Evolutionary conservation across 2,329 filamentous ascomycete genomes (phyloP).

Genomic region (Lecanicillium sp.): DNA sequence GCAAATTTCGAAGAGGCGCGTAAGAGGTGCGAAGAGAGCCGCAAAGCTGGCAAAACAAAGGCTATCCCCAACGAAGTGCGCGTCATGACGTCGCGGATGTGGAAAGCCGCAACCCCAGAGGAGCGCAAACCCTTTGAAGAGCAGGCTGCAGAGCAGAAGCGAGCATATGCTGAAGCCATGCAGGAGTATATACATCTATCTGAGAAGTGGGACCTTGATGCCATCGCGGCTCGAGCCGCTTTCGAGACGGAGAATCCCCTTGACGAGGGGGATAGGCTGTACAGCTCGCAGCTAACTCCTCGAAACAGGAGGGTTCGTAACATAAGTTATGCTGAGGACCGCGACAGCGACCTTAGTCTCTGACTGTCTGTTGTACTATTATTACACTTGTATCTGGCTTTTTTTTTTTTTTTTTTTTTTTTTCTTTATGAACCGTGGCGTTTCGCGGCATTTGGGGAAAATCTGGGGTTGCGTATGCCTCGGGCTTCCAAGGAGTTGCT

Average conservation of each 20-base stretch:
- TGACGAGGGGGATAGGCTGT: constrained; percentile 17
- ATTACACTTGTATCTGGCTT: constrained; percentile 10
- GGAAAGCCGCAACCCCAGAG: constrained; percentile 67
- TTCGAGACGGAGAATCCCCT: constrained; percentile 47
- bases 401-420: constrained; percentile 9
- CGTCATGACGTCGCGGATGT: constrained; percentile 79
- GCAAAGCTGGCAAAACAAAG: constrained; percentile 53
- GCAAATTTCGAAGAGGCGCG: constrained; percentile 58
- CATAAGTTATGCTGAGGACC: constrained; percentile 29
- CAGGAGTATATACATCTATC: constrained; percentile 52
- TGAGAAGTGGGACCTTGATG: constrained; percentile 64
- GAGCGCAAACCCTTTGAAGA: constrained; percentile 72
- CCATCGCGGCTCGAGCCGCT: constrained; percentile 40
- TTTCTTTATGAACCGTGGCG: constrained; percentile 8
- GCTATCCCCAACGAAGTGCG: constrained; percentile 74
- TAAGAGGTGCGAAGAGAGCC: constrained; percentile 54
- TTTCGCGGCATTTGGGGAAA: too few species aligned
- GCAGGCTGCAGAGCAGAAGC: constrained; percentile 62
- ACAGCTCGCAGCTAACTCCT: not conserved
- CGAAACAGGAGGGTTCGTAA: constrained; percentile 28
- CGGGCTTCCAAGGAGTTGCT: too few species aligned
- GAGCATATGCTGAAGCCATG: constrained; percentile 49
- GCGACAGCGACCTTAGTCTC: constrained; percentile 17
- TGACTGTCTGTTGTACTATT: constrained; percentile 2
- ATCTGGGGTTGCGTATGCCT: too few species aligned